A percentile compares a stretch with the other conserved stretches of the same genome.
Evolutionary conservation across 257 asterid genomes (phyloP).

Genomic region (Solanum rostratum): DNA sequence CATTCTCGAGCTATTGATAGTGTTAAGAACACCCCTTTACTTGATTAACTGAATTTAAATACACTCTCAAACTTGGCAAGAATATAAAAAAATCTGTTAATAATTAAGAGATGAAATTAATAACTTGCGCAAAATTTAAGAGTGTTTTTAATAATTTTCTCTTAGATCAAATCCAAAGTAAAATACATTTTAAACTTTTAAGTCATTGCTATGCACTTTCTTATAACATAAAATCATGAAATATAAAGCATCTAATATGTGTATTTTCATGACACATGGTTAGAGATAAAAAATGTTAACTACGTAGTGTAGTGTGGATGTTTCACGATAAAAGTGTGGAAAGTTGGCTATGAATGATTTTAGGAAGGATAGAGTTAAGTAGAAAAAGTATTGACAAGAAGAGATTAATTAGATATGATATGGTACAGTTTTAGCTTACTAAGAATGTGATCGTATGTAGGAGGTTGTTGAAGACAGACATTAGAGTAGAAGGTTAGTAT

Average conservation of each 20-base stretch:
- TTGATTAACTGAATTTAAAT: too few species aligned
- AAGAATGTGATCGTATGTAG: background rate
- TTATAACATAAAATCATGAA: background rate
- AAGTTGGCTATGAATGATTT: background rate
- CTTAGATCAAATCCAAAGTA: background rate
- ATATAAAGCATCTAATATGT: background rate
- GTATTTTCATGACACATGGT: background rate
- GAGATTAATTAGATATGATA: background rate
- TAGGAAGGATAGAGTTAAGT: accelerated
- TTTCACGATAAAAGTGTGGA: too few species aligned
- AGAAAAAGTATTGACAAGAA: accelerated
- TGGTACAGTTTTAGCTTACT: background rate
- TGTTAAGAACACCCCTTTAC: too few species aligned
- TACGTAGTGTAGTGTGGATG: background rate
- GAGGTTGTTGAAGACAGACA: accelerated
- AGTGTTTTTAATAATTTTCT: too few species aligned
- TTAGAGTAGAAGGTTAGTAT: accelerated
- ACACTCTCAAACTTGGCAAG: too few species aligned
- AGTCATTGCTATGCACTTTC: background rate
- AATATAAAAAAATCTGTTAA: too few species aligned
- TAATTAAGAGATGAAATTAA: too few species aligned
- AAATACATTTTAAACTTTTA: background rate
- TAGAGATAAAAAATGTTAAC: background rate
- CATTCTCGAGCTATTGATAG: too few species aligned
- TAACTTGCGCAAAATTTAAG: too few species aligned